Percentiles rank a stretch among this genome's conserved stretches.
Evolutionary conservation across 805 yeast genomes (phyloP).

Genomic region (Zygoascus ofunaensis): DNA sequence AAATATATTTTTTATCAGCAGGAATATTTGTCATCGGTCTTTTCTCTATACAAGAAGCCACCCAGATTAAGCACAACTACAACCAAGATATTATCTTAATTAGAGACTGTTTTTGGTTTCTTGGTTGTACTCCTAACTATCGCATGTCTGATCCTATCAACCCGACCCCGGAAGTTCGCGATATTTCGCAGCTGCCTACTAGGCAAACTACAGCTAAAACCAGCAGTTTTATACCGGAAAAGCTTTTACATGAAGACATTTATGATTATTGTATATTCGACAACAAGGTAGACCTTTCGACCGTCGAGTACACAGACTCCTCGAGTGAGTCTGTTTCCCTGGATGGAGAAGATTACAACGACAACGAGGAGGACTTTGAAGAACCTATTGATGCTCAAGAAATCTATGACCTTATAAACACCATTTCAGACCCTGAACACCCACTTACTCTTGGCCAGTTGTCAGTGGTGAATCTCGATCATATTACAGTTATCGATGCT

Average conservation of each 20-base stretch:
- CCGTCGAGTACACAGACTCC: conserved; percentile 4
- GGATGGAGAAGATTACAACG: conserved; percentile 17
- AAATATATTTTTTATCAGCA: too few species aligned
- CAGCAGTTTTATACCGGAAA: neutral
- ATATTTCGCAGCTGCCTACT: conserved; percentile 67
- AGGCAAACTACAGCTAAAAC: conserved; percentile 16
- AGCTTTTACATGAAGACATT: conserved; percentile 11
- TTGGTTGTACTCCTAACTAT: too few species aligned
- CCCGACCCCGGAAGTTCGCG: conserved; percentile 83
- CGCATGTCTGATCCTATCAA: conserved; percentile 81
- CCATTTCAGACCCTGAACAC: conserved; percentile 94
- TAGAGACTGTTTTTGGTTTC: too few species aligned
- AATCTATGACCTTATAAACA: conserved; percentile 67
- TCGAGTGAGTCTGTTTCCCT: conserved; percentile 10
- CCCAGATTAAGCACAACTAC: too few species aligned
- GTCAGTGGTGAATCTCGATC: conserved; percentile 80
- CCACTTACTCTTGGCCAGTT: conserved; percentile 90
- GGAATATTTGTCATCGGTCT: too few species aligned
- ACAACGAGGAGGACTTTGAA: conserved; percentile 24
- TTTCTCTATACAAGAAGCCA: too few species aligned
- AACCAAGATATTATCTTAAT: too few species aligned
- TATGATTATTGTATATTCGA: conserved; percentile 17
- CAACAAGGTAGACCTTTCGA: conserved; percentile 12
- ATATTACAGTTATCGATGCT: conserved; percentile 61
- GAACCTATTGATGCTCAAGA: conserved; percentile 84